Base-by-base conservation (phyloP, 352 stramenopile genomes). In the Phytophthora idaei region DNA sequence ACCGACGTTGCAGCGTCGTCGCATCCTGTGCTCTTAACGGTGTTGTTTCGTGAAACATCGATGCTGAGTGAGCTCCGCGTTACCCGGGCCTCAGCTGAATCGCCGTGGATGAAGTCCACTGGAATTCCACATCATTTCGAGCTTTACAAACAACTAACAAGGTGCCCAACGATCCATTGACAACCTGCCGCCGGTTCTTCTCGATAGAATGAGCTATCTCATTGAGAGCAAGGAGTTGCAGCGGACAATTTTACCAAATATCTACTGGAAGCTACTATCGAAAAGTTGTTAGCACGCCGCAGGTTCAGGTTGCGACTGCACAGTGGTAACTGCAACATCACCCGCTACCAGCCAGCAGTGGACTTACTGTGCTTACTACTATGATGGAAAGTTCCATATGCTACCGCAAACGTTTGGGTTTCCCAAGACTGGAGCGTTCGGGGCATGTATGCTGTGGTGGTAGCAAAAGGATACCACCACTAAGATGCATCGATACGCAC, bases 351-450 rank as follows among this genome's bases (percentile, higher is more conserved):
- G 21, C 21, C 21, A 48, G 4, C 42, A 48, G 14, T 11, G n/a
- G 4, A 45, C 15, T 5, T 8, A 7, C 2, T 12, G 6, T 4
- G 42, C 42, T 29, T 7, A 29, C 7, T 48, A 48, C 15, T 48
- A 48, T 12, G 42, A 48, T 1, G 42, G 42, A 1, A 48, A 48
- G 42, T 48, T 48, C n/a, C 42, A 48, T 17, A 48, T 48, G 42
- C 42, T 45, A 3, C 42, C 17, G 2, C 28, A 48, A 48, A 12
- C 42, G 42, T 48, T 48, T 48, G n/a, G 12, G 5, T 28, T 48
- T 48, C 17, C 42, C 2, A 48, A 48, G n/a, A 28, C 17, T 28
- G 42, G n/a, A 21, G 42, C 42, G 2, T 48, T 29, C n/a, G 42
- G 42, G 6, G 15, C 42, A 12, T 28, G n/a, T 15, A 27, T 14